Percentiles rank a stretch among this genome's conserved stretches.
Evolutionary conservation across 208 protist species (phyloP).

Genomic region (Endotrypanum monterogeii): DNA sequence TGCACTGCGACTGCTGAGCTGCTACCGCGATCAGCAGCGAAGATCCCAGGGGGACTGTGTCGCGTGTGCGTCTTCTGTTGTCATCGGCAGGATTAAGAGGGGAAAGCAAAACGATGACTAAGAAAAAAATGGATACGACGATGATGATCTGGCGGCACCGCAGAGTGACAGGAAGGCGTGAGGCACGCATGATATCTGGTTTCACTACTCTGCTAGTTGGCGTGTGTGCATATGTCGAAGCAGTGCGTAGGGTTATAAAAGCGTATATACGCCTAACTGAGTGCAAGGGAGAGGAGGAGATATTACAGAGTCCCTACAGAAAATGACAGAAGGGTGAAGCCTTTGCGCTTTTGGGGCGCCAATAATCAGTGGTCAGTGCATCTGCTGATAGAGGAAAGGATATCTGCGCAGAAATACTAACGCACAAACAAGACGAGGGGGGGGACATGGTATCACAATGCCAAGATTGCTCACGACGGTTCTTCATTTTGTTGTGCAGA

Average conservation of each 20-base stretch:
- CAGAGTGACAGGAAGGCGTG: not conserved
- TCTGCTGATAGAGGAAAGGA: too few species aligned
- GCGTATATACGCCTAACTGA: not conserved
- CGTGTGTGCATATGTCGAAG: not conserved
- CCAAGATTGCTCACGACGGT: not conserved
- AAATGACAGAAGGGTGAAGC: not conserved
- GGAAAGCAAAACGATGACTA: not conserved
- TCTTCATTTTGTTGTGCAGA: not conserved
- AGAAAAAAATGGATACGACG: not conserved
- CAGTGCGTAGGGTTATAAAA: not conserved
- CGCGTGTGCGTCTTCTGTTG: too few species aligned
- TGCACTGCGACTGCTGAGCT: slow-evolving; percentile 8
- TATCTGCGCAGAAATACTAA: too few species aligned
- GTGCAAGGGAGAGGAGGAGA: not conserved
- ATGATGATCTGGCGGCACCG: not conserved
- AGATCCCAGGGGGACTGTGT: not conserved
- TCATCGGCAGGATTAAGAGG: not conserved
- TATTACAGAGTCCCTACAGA: not conserved
- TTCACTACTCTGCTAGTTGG: not conserved
- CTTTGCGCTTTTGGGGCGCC: not conserved
- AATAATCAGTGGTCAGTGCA: too few species aligned
- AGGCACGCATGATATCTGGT: not conserved
- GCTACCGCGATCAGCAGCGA: slow-evolving; percentile 7
- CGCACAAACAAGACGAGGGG: not conserved
- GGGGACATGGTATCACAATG: not conserved